A percentile compares a stretch with the other conserved stretches of the same genome.
phyloP scores from a whole-genome alignment of 2,329 filamentous ascomycete species.

The Triangularia verruculosa region DNA sequence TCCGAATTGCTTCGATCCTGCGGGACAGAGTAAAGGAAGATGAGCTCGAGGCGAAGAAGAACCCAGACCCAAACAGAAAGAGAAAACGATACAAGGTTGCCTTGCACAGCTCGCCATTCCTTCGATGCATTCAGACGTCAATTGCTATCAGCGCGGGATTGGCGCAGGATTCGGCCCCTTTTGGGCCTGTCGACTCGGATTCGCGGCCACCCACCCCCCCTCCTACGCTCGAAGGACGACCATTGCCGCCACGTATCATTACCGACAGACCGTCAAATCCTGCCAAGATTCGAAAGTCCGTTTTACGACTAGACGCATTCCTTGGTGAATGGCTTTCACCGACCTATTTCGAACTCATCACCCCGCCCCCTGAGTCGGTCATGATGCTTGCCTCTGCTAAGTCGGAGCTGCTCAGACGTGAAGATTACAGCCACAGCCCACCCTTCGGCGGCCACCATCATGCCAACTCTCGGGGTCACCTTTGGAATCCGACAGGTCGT shows the following conservation, averaged over 20 bases:
- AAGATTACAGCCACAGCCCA: slow-evolving; percentile 59
- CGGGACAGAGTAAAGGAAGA: slow-evolving; percentile 49
- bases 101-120: slow-evolving; percentile 89
- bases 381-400: slow-evolving; percentile 90
- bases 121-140: slow-evolving; percentile 89
- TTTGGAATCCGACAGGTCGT: slow-evolving; percentile 35
- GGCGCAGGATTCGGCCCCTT: slow-evolving; percentile 53
- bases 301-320: slow-evolving; percentile 84
- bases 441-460: slow-evolving; percentile 35
- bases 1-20: slow-evolving; percentile 74
- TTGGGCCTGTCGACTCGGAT: slow-evolving; percentile 14
- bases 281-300: slow-evolving; percentile 48
- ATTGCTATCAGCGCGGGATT: slow-evolving; percentile 85
- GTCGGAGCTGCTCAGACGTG: slow-evolving; percentile 74
- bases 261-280: slow-evolving; percentile 20
- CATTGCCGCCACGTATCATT: slow-evolving; percentile 20
- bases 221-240: slow-evolving; percentile 29
- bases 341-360: slow-evolving; percentile 90
- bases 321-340: slow-evolving; percentile 94
- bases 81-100: slow-evolving; percentile 70
- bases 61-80: slow-evolving; percentile 28
- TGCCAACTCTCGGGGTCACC: slow-evolving; percentile 35
- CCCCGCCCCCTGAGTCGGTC: slow-evolving; percentile 78
- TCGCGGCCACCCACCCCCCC: slow-evolving; percentile 26
- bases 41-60: slow-evolving; percentile 36